Evolutionary conservation across 208 protist species (phyloP).

Genomic region (Trypanosoma mega): DNA sequence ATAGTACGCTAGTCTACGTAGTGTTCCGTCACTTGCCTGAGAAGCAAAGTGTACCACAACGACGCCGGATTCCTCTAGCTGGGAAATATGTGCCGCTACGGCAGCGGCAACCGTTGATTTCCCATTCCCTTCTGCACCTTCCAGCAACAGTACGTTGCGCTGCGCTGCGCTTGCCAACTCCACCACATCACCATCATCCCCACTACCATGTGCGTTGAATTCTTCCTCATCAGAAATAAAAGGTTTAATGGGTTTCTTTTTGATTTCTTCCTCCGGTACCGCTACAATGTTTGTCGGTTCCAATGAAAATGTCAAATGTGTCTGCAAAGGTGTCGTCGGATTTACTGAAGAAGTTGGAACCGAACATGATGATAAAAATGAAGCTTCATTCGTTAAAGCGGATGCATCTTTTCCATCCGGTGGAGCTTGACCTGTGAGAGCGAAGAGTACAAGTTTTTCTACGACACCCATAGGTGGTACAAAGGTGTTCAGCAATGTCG

Average conservation of each 20-base stretch:
- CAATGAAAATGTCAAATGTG: too few species aligned
- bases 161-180: too few species aligned
- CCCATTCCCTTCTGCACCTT: conserved; percentile 66
- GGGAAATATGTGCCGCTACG: conserved; percentile 33
- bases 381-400: neutral
- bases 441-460: conserved; percentile 59
- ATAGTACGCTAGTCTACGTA: conserved; percentile 57
- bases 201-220: too few species aligned
- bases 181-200: too few species aligned
- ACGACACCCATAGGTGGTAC: conserved; percentile 54
- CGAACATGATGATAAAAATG: too few species aligned
- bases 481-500: conserved; percentile 49
- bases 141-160: conserved; percentile 56
- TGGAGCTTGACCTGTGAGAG: conserved; percentile 25
- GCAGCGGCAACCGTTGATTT: conserved; percentile 68
- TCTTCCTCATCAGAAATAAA: too few species aligned
- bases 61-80: conserved; percentile 26
- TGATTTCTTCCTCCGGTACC: too few species aligned
- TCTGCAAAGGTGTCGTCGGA: too few species aligned
- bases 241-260: too few species aligned
- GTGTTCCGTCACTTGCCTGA: conserved; percentile 57
- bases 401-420: neutral
- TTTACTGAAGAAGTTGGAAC: too few species aligned
- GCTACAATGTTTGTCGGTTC: too few species aligned
- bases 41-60: conserved; percentile 60